phyloP scores from a whole-genome alignment of 495 filamentous ascomycete genomes.

The Trichoderma reesei region DNA sequence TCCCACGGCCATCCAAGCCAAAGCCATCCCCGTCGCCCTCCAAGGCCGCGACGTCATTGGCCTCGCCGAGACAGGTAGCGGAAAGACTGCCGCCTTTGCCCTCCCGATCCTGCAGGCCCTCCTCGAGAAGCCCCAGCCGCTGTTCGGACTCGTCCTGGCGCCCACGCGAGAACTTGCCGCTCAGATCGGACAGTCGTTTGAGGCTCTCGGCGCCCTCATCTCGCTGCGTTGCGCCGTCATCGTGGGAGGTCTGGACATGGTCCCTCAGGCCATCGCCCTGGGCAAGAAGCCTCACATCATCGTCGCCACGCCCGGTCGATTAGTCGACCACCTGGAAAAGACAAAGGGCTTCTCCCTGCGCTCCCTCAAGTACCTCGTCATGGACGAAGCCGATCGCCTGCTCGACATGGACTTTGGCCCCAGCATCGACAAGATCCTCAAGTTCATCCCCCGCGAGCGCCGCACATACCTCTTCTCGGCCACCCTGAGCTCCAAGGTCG shows the following conservation, averaged over 20 bases:
- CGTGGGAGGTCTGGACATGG: slow-evolving; percentile 92
- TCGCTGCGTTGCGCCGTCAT: slow-evolving; percentile 68
- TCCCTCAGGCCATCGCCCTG: slow-evolving; percentile 76
- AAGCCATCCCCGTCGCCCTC: slow-evolving; percentile 74
- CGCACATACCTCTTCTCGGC: slow-evolving; percentile 88
- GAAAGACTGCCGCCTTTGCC: slow-evolving; percentile 87
- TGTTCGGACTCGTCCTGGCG: slow-evolving; percentile 75
- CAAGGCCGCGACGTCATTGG: slow-evolving; percentile 81
- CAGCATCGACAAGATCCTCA: slow-evolving; percentile 84
- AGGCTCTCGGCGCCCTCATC: slow-evolving; percentile 75
- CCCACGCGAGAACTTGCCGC: slow-evolving; percentile 88
- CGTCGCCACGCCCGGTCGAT: slow-evolving; percentile 78
- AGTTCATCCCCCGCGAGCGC: slow-evolving; percentile 72
- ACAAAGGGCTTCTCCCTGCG: slow-evolving; percentile 88
- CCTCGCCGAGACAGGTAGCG: slow-evolving; percentile 85
- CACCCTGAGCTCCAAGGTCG: slow-evolving; percentile 87
- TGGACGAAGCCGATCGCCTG: slow-evolving; percentile 90
- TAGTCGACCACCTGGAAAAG: slow-evolving; percentile 91
- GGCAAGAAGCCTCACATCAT: slow-evolving; percentile 87
- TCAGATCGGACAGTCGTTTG: slow-evolving; percentile 78
- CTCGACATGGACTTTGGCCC: slow-evolving; percentile 93
- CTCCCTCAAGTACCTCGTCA: slow-evolving; percentile 72
- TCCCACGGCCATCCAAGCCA: slow-evolving; percentile 69
- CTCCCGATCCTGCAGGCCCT: slow-evolving; percentile 81
- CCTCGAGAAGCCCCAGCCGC: slow-evolving; percentile 68